These are phyloP conservation scores for Radiomyces spectabilis DNA, from an alignment of 192 early-diverging fungal genomes.

Conservation along the genomic window DNA sequence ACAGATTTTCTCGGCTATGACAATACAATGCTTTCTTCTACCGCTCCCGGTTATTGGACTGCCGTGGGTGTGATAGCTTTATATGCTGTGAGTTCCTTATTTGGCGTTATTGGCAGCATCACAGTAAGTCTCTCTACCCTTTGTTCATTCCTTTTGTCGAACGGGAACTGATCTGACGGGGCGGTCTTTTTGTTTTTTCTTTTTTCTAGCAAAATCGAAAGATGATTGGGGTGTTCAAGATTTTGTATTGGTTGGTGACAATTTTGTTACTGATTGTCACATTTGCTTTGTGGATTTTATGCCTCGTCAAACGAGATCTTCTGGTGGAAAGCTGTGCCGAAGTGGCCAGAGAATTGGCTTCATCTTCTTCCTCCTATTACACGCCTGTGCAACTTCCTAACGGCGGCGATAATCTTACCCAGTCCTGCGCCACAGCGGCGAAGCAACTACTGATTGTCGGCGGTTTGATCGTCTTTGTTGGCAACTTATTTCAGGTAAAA, in stretches of 20 bases:
- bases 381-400: neutral
- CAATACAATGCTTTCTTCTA: neutral
- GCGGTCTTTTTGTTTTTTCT: constrained; percentile 2
- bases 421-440: neutral
- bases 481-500: constrained; percentile 20
- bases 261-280: constrained; percentile 12
- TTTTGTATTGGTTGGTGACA: constrained; percentile 17
- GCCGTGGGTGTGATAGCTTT: constrained; percentile 6
- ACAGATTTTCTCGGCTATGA: neutral
- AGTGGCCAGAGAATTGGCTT: too few species aligned
- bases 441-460: constrained; percentile 1
- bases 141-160: neutral
- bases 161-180: neutral
- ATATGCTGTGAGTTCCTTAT: constrained; percentile 11
- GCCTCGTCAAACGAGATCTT: neutral
- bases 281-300: constrained; percentile 8
- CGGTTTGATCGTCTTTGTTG: constrained; percentile 4
- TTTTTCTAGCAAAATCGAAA: constrained; percentile 16
- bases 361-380: neutral
- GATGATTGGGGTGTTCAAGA: constrained; percentile 13
- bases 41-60: constrained; percentile 3
- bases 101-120: constrained; percentile 24
- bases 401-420: neutral
- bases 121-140: constrained; percentile 3
- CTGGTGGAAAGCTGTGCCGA: neutral